Evolutionary conservation across 495 filamentous ascomycete species (phyloP).

Genomic region (Chaetomium tenue): DNA sequence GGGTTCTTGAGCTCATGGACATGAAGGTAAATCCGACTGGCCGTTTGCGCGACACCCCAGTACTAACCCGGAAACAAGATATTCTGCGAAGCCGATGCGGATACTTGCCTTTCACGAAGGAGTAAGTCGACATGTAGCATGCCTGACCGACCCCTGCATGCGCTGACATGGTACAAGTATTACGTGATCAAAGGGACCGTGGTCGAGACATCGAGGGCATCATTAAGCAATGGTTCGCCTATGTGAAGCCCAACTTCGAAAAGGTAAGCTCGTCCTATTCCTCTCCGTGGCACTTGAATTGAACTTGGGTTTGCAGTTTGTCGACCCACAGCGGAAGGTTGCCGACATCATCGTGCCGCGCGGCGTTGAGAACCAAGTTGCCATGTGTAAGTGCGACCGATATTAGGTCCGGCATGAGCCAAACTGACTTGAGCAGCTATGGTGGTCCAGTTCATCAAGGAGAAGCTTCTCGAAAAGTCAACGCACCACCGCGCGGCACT

Average conservation of each 20-base stretch:
- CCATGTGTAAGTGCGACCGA: conserved; percentile 63
- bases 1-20: conserved; percentile 84
- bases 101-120: conserved; percentile 88
- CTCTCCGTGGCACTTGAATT: conserved; percentile 1
- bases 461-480: conserved; percentile 81
- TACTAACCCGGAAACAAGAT: conserved; percentile 54
- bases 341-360: conserved; percentile 94
- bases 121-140: conserved; percentile 52
- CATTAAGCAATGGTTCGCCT: conserved; percentile 96
- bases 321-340: conserved; percentile 83
- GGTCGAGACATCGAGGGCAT: conserved; percentile 88
- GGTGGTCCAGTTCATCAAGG: conserved; percentile 85
- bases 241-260: conserved; percentile 94
- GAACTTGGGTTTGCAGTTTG: conserved; percentile 51
- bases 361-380: conserved; percentile 88
- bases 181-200: conserved; percentile 81
- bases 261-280: conserved; percentile 36
- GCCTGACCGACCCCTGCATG: neutral
- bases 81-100: conserved; percentile 93
- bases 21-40: conserved; percentile 62
- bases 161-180: conserved; percentile 55
- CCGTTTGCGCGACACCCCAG: neutral
- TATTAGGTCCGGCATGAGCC: neutral
- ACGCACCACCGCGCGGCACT: conserved; percentile 74
- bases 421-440: conserved; percentile 59